Base-by-base conservation (phyloP, 306 rosid species). In the Cucumis melo region DNA sequence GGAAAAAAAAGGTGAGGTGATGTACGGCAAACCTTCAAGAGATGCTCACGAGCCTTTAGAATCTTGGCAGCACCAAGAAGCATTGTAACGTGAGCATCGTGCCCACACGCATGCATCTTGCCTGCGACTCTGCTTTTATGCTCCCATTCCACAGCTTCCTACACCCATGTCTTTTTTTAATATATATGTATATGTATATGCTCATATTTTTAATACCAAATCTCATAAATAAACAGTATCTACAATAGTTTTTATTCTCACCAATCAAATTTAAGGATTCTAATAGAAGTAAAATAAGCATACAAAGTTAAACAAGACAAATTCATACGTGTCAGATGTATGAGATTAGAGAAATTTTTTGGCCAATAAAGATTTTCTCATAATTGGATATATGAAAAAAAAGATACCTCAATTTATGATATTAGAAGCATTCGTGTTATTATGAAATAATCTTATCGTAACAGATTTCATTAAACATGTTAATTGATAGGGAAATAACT, bases 51-150 rank as follows among this genome's bases (percentile, higher is more conserved):
- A 75, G 75, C 84, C 86, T 91, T 94, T 84, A 94, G 85, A 78
- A 94, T 88, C 85, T 87, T 94, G 83, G 98, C 96, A 46, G 98
- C 98, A 10, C 98, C 98, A 14, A 91, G 19, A 16, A 94, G 95
- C 98, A 94, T 94, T 7, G 98, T 88, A 83, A 94, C 98, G 74
- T 94, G 98, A 38, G 97, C 98, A 67, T 94, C 98, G 85, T 94
- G 98, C 79, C 98, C 98, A 87, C 98, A 94, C 46, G 98, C 98
- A 57, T 91, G 98, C 98, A 94, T 94, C 86, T 90, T 94, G 81
- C 97, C 98, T 46, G 89, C 86, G 42, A 90, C 94, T 87, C 87
- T 94, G 77, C 97, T 91, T 74, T 87, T 91, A 88, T 88, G 86
- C 81, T 94, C 89, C 96, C 96, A 94, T 53, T 90, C 97, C 54